A percentile compares a stretch with the other conserved stretches of the same genome.
phyloP scores from a whole-genome alignment of 768 basidiomycete species.

The Trametopsis cervina region DNA sequence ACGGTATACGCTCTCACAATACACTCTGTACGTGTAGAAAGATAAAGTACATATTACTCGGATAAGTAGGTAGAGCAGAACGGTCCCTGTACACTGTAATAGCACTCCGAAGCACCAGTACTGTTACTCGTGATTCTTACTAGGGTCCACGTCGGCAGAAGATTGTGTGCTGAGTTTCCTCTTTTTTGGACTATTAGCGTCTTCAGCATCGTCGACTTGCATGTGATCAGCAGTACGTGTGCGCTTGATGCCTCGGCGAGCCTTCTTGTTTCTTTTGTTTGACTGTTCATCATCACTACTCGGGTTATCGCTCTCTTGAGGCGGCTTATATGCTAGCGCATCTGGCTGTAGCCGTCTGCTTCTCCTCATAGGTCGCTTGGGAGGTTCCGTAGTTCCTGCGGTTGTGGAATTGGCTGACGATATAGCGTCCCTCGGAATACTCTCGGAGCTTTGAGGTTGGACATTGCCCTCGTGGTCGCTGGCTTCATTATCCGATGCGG shows the following conservation, averaged over 20 bases:
- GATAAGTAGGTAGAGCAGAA: no score
- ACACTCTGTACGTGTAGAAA: no score
- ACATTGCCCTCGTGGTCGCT: constrained; percentile 3
- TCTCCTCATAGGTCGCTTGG: background rate
- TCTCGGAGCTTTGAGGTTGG: constrained; percentile 12
- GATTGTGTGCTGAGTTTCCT: background rate
- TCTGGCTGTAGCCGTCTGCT: constrained; percentile 27
- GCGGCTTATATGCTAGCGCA: constrained; percentile 32
- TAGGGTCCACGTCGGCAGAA: background rate
- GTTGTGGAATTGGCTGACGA: background rate
- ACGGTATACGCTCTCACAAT: no score
- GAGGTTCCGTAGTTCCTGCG: background rate
- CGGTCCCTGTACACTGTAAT: no score
- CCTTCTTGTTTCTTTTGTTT: background rate
- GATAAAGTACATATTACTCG: no score
- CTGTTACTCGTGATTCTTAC: no score
- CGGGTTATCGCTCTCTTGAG: constrained; percentile 19
- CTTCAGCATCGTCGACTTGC: background rate
- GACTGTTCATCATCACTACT: constrained; percentile 20
- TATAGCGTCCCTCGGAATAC: background rate
- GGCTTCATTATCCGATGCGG: constrained; percentile 9
- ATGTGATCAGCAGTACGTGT: background rate
- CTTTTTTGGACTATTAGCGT: background rate
- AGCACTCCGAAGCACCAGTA: no score
- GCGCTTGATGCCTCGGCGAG: constrained; percentile 1